These are phyloP conservation scores for Trichoderma arundinaceum DNA, from an alignment of 2,329 filamentous ascomycete species.

Conservation along the genomic window DNA sequence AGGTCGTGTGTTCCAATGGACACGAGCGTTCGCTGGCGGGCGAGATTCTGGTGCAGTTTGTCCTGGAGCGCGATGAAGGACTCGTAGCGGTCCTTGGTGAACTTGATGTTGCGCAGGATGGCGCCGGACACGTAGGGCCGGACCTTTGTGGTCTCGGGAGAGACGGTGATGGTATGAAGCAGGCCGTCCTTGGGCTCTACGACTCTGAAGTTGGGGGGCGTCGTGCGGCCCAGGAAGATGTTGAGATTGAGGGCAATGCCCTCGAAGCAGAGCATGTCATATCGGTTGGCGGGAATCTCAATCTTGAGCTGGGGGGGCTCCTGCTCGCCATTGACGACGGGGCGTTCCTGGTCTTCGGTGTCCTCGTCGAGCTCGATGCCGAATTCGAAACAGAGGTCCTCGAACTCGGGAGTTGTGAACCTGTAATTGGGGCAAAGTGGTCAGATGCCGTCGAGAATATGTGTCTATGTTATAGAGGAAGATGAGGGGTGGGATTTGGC, in stretches of 20 bases:
- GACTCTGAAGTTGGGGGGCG: conserved; percentile 80
- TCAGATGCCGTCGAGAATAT: background rate
- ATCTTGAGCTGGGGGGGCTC: conserved; percentile 95
- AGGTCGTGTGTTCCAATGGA: conserved; percentile 97
- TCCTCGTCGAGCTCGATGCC: conserved; percentile 98
- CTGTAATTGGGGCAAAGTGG: conserved; percentile 48
- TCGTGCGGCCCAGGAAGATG: conserved; percentile 81
- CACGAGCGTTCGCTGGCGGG: conserved; percentile 90
- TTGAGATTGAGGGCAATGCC: conserved; percentile 95
- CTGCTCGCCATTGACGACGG: conserved; percentile 76
- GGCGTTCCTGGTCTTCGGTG: conserved; percentile 76
- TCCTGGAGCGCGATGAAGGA: conserved; percentile 98
- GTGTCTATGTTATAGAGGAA: conserved; percentile 34
- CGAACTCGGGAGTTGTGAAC: conserved; percentile 92
- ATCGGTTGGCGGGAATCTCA: conserved; percentile 94
- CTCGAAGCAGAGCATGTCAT: conserved; percentile 95
- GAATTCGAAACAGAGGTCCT: conserved; percentile 98
- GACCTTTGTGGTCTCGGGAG: conserved; percentile 75
- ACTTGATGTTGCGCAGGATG: conserved; percentile 87
- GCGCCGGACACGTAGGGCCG: conserved; percentile 88
- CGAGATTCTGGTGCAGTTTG: conserved; percentile 96
- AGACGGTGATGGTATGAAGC: conserved; percentile 80
- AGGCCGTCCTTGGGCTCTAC: conserved; percentile 74
- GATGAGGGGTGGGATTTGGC: conserved; percentile 33
- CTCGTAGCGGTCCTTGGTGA: conserved; percentile 89